Evolutionary conservation across 139 green algal species (phyloP), one percentile per base, ranked within the genome.

Genomic region (Micromonas commoda): DNA sequence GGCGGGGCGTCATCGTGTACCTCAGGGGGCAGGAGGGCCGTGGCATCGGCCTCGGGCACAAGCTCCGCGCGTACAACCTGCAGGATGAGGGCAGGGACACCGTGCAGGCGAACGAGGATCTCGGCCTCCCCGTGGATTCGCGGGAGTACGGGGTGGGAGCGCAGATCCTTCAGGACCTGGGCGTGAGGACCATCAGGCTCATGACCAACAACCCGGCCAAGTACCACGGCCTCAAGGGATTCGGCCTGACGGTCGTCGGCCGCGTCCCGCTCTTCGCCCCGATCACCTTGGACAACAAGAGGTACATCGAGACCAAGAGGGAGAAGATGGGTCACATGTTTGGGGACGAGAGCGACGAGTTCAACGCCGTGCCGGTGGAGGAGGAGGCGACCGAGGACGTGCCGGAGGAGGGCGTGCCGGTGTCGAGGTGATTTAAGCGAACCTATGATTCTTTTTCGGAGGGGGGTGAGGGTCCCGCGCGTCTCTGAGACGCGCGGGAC

Each of bases 181-280:
- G 85, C 4, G 84, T 89, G 61, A 65, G 54, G 5, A 83, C 81
- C 21, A 68, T 89, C 29, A 32, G 77, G 6, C 68, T 89, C 32
- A 89, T 89, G 85, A 89, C 85, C 20, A 89, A 89, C 76, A 89
- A 89, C 37, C 85, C 85, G 37, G 78, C 77, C 51, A 89, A 89
- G 77, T 86, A 77, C 70, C 72, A 75, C 3, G 84, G 78, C 0
- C 76, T 89, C 34, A 77, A 77, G 21, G 64, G 79, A 2, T 85
- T 81, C 60, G 81, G 81, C 2, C 53, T 85, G 1, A 68, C 61
- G 32, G 61, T 85, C 29, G 73, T 35, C 6, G 63, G 77, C 19
- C 57, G 81, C 5, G 45, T 80, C 6, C 77, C 81, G 3, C 31
- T 85, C 1, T 63, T 81, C 32, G 77, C 77, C 26, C 81, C 71